A percentile compares a stretch with the other conserved stretches of the same genome.
Evolutionary conservation across 768 basidiomycete species (phyloP).

Genomic region (Tulasnella calospora): DNA sequence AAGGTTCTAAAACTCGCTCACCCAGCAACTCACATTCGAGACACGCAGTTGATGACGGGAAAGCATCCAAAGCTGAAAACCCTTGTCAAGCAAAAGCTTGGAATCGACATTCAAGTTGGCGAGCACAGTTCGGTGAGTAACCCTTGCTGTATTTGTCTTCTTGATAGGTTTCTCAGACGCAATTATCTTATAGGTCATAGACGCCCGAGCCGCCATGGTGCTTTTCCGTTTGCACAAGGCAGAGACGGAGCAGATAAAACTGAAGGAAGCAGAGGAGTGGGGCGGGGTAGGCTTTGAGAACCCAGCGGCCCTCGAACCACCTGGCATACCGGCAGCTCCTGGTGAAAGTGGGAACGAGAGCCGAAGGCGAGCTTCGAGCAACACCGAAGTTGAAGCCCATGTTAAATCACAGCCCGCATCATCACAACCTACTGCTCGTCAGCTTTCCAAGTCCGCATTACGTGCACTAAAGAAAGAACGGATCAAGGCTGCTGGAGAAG

Average conservation of each 20-base stretch:
- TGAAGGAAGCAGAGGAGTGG: not conserved
- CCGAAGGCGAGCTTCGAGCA: not conserved
- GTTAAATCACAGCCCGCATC: not conserved
- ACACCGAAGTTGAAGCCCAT: not conserved
- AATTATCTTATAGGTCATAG: conserved; percentile 58
- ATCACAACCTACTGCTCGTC: not conserved
- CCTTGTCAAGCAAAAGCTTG: conserved; percentile 74
- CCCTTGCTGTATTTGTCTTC: not conserved
- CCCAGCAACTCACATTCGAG: conserved; percentile 56
- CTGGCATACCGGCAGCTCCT: not conserved
- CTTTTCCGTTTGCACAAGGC: conserved; percentile 64
- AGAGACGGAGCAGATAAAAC: not conserved
- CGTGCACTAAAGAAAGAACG: not conserved
- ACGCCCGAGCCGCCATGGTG: conserved; percentile 94
- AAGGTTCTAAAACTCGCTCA: conserved; percentile 70
- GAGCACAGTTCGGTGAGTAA: conserved; percentile 83
- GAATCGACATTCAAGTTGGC: conserved; percentile 73
- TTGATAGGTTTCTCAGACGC: not conserved
- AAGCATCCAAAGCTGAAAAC: conserved; percentile 60
- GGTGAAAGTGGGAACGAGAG: not conserved
- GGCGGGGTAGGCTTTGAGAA: not conserved
- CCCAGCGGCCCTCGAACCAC: not conserved
- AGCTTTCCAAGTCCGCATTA: not conserved
- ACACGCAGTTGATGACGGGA: conserved; percentile 54
- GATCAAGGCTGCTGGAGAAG: not conserved